These are phyloP conservation scores for Corynespora cassiicola DNA, from an alignment of 2,329 filamentous ascomycete genomes.

Conservation along the genomic window DNA sequence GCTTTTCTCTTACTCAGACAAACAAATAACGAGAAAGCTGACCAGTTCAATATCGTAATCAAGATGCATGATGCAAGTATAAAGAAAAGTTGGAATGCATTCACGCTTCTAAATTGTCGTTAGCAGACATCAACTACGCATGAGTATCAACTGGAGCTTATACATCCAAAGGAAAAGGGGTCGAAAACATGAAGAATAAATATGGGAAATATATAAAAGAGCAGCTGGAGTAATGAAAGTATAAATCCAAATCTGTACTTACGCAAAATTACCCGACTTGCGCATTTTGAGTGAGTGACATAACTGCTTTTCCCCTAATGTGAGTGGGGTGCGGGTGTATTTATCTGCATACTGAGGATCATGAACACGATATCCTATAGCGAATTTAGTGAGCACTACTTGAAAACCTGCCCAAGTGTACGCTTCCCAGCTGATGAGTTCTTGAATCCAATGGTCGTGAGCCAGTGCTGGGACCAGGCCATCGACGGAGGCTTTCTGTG, in stretches of 20 bases:
- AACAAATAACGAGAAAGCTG: conserved; percentile 1
- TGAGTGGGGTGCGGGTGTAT: conserved; percentile 1
- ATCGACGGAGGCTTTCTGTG: not conserved
- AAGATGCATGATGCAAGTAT: conserved; percentile 1
- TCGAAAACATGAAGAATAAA: too few species aligned
- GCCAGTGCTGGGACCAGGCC: conserved; percentile 1
- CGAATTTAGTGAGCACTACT: conserved; percentile 7
- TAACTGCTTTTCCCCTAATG: conserved; percentile 1
- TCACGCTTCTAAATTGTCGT: conserved; percentile 7
- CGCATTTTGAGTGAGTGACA: conserved; percentile 11
- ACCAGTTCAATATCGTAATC: not conserved
- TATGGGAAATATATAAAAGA: too few species aligned
- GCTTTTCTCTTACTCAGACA: not conserved
- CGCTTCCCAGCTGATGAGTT: conserved; percentile 7
- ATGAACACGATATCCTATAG: conserved; percentile 3
- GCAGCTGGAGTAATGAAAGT: too few species aligned
- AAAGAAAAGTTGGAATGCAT: conserved; percentile 6
- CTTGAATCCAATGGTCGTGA: conserved; percentile 12
- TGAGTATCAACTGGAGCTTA: too few species aligned
- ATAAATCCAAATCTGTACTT: not conserved
- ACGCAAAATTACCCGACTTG: conserved; percentile 7
- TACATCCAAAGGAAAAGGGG: too few species aligned
- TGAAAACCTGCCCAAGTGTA: conserved; percentile 5
- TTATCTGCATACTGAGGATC: conserved; percentile 1
- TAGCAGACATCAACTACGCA: too few species aligned